Conservation (phyloP, 495 filamentous ascomycete species). For the Hypoxylon cercidicola region DNA sequence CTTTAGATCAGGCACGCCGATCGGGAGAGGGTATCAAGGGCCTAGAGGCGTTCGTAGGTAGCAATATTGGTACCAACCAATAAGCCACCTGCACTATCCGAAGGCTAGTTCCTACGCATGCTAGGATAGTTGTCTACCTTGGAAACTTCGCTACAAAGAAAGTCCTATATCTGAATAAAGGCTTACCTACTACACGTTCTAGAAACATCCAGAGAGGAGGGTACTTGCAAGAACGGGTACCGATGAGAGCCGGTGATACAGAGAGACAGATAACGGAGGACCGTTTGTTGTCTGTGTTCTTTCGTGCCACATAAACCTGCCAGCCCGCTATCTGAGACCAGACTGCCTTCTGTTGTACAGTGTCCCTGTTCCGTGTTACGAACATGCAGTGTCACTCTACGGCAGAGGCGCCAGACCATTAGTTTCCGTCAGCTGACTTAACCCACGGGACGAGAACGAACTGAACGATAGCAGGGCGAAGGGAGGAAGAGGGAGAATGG, state of each 20-base stretch:
- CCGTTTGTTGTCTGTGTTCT: neutral
- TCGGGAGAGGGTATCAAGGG: slow-evolving; percentile 1
- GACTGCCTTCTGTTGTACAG: slow-evolving; percentile 14
- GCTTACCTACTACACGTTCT: too few species aligned
- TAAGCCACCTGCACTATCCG: too few species aligned
- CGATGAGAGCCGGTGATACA: too few species aligned
- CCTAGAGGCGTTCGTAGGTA: neutral
- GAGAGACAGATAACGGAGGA: neutral
- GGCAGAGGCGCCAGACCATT: slow-evolving; percentile 6
- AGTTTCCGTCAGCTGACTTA: neutral
- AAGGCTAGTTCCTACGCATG: too few species aligned
- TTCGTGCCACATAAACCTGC: slow-evolving; percentile 5
- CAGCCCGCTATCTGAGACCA: slow-evolving; percentile 18
- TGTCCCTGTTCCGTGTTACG: neutral
- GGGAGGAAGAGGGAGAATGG: neutral
- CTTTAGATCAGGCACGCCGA: slow-evolving; percentile 24
- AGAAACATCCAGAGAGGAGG: too few species aligned
- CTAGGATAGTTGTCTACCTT: too few species aligned
- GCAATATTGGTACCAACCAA: neutral
- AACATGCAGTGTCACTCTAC: slow-evolving; percentile 18
- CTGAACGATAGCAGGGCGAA: too few species aligned
- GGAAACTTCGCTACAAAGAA: too few species aligned
- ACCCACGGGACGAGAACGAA: neutral
- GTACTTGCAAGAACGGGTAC: too few species aligned
- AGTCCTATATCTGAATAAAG: too few species aligned